A percentile compares a stretch with the other conserved stretches of the same genome.
phyloP scores from a whole-genome alignment of 257 asterid genomes.

The Oldenlandia corymbosa region DNA sequence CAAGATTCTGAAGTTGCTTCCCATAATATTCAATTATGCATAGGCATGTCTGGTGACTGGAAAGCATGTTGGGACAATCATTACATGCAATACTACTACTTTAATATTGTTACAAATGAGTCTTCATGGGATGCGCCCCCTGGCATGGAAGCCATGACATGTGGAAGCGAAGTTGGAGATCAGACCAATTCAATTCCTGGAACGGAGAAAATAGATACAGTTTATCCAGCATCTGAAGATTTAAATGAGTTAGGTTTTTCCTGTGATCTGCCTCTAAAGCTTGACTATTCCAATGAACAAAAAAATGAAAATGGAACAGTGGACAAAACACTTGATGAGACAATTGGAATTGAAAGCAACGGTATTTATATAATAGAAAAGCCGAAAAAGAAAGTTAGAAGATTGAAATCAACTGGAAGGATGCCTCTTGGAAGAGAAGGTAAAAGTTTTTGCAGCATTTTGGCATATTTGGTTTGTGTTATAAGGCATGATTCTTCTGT shows the following conservation, averaged over 20 bases:
- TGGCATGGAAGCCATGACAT: constrained; percentile 44
- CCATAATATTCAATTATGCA: constrained; percentile 12
- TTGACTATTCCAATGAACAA: constrained; percentile 20
- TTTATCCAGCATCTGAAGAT: constrained; percentile 16
- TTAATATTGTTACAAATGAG: constrained; percentile 49
- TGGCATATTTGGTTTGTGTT: too few species aligned
- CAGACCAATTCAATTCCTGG: constrained; percentile 14
- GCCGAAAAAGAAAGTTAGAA: constrained; percentile 49
- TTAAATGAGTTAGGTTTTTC: constrained; percentile 29
- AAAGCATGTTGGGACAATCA: constrained; percentile 55
- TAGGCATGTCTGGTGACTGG: constrained; percentile 45
- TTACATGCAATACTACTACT: constrained; percentile 55
- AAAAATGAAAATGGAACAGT: constrained; percentile 19
- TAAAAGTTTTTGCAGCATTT: constrained; percentile 14
- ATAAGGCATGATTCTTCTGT: not conserved
- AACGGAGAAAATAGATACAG: constrained; percentile 20
- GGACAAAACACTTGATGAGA: constrained; percentile 25
- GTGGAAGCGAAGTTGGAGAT: constrained; percentile 21
- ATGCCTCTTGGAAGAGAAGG: constrained; percentile 45
- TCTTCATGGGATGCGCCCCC: constrained; percentile 85
- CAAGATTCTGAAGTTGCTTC: constrained; percentile 22
- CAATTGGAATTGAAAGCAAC: constrained; percentile 13
- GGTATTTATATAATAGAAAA: constrained; percentile 15
- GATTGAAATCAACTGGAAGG: constrained; percentile 28
- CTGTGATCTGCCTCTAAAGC: constrained; percentile 23